phyloP scores from a whole-genome alignment of 371 early-diverging fungal genomes.

The Fennellomyces sp. region DNA sequence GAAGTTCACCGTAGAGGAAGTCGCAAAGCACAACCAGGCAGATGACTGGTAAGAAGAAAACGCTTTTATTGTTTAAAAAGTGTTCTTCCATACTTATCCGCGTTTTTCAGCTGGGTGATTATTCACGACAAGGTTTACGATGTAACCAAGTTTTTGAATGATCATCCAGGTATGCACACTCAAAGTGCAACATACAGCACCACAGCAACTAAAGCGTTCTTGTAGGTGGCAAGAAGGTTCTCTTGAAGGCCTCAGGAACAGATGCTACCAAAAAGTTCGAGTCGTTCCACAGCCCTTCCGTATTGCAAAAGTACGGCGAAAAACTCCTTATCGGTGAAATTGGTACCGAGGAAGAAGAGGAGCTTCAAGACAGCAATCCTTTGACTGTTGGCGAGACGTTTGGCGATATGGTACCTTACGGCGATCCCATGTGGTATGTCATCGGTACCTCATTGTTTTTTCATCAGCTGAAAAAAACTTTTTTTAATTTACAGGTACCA shows the following conservation, averaged over 20 bases:
- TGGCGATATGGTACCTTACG: slow-evolving; percentile 81
- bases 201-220: too few species aligned
- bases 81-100: neutral
- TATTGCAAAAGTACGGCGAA: slow-evolving; percentile 61
- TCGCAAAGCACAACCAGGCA: slow-evolving; percentile 72
- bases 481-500: slow-evolving; percentile 47
- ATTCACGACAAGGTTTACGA: slow-evolving; percentile 82
- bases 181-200: too few species aligned
- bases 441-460: neutral
- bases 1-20: slow-evolving; percentile 66
- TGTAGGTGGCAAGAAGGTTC: slow-evolving; percentile 63
- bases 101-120: slow-evolving; percentile 77
- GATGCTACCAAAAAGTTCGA: slow-evolving; percentile 92
- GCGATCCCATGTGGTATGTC: slow-evolving; percentile 80
- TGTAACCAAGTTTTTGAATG: slow-evolving; percentile 75
- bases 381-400: slow-evolving; percentile 39
- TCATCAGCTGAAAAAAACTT: neutral
- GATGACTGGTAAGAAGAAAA: slow-evolving; percentile 59
- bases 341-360: slow-evolving; percentile 38
- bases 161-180: slow-evolving; percentile 60
- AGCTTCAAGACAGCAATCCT: slow-evolving; percentile 19
- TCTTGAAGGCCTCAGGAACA: slow-evolving; percentile 79
- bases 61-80: neutral
- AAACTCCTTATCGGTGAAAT: slow-evolving; percentile 62
- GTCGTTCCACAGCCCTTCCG: slow-evolving; percentile 73